Evolutionary conservation across 2,329 filamentous ascomycete species (phyloP).

Genomic region (Colletotrichum spaethianum): DNA sequence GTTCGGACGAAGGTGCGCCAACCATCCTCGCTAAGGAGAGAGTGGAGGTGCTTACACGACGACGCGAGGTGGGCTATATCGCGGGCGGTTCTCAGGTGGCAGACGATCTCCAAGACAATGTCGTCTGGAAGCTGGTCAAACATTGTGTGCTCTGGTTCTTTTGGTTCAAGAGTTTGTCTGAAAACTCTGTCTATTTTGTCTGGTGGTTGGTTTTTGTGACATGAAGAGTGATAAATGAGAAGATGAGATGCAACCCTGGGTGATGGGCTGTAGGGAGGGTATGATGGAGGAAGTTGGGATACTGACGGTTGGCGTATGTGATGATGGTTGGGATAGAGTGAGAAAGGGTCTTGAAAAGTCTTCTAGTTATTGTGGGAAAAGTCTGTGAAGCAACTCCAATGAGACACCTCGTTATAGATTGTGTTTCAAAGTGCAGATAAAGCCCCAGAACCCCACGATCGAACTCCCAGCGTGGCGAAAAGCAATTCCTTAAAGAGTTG

Average conservation of each 20-base stretch:
- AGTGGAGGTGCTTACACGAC: conserved; percentile 56
- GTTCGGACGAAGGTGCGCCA: conserved; percentile 66
- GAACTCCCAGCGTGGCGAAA: not conserved
- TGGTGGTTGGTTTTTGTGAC: conserved; percentile 25
- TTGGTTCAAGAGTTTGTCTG: conserved; percentile 9
- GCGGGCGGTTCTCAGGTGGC: conserved; percentile 62
- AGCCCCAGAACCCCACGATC: conserved; percentile 1
- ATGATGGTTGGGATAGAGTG: not conserved
- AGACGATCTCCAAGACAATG: conserved; percentile 63
- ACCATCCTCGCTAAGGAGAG: conserved; percentile 57
- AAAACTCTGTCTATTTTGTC: conserved; percentile 25
- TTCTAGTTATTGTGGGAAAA: conserved; percentile 13
- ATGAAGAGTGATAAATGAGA: conserved; percentile 8
- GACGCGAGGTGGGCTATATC: conserved; percentile 60
- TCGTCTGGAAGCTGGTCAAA: conserved; percentile 64
- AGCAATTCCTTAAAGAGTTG: not conserved
- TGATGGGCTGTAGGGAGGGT: not conserved
- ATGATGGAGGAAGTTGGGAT: not conserved
- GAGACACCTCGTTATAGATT: not conserved
- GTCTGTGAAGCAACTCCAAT: not conserved
- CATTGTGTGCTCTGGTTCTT: conserved; percentile 23
- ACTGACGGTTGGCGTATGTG: conserved; percentile 21
- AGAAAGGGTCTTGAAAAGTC: conserved; percentile 20
- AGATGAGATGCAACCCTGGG: not conserved
- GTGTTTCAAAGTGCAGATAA: conserved; percentile 2